A percentile compares a stretch with the other conserved stretches of the same genome.
These are phyloP conservation scores for Trametes sp. DNA, from an alignment of 1,284 basidiomycete species.

Conservation along the genomic window DNA sequence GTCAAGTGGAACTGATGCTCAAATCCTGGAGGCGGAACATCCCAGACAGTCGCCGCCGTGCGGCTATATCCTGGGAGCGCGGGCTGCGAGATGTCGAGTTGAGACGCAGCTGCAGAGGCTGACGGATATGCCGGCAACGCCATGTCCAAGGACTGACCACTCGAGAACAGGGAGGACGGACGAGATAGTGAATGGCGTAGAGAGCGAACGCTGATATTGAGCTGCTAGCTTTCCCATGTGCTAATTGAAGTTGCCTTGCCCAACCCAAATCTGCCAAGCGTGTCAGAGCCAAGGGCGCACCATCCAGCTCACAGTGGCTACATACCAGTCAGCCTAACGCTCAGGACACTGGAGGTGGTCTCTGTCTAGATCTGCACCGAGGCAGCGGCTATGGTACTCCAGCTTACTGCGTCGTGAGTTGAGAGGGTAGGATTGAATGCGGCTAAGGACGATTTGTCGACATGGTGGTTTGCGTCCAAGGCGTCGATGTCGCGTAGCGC, in stretches of 20 bases:
- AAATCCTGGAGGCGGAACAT: constrained; percentile 23
- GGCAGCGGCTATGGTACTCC: no score
- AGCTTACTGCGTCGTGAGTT: no score
- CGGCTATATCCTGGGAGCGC: constrained; percentile 31
- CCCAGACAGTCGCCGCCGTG: constrained; percentile 18
- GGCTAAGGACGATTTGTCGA: background rate
- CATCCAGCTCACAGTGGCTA: no score
- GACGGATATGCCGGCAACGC: constrained; percentile 10
- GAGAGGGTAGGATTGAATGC: no score
- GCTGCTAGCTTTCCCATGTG: background rate
- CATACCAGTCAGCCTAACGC: no score
- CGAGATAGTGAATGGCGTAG: background rate
- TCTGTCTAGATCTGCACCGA: no score
- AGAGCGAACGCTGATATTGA: background rate
- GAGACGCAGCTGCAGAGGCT: constrained; percentile 2
- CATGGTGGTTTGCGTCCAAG: background rate
- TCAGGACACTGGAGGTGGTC: no score
- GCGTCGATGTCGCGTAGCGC: background rate
- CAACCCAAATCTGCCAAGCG: background rate
- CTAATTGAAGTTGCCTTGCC: background rate
- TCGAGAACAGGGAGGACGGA: background rate
- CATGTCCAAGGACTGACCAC: background rate
- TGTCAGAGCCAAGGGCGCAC: background rate
- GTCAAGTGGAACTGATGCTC: constrained; percentile 31
- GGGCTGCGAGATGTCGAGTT: constrained; percentile 15